Percentiles rank a stretch among this genome's conserved stretches.
Evolutionary conservation across 202 grass and related monocot genomes (phyloP).

Genomic region (Zizania palustris): DNA sequence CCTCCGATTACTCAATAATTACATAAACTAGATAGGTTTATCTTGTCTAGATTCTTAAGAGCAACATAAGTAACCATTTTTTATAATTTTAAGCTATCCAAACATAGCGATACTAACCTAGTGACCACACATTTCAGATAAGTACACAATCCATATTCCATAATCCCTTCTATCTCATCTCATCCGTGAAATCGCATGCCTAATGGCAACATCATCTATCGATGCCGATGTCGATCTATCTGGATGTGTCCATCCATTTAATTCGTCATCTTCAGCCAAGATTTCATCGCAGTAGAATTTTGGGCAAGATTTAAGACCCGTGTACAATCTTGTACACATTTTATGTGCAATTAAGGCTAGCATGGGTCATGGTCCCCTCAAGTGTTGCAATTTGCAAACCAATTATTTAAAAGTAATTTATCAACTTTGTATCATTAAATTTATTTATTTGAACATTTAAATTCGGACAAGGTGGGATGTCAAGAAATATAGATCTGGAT

Average conservation of each 20-base stretch:
- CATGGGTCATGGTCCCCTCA: not conserved
- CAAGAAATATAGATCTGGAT: too few species aligned
- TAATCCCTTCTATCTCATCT: not conserved
- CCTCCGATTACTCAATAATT: not conserved
- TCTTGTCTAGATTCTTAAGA: too few species aligned
- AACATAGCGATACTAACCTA: not conserved
- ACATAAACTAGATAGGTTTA: too few species aligned
- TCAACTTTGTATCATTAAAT: too few species aligned
- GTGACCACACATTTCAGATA: not conserved
- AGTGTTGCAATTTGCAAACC: not conserved
- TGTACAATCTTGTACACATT: not conserved
- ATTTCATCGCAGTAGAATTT: not conserved
- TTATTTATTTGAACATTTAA: not conserved
- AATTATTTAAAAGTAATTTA: not conserved
- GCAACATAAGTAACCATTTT: too few species aligned
- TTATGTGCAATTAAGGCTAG: not conserved
- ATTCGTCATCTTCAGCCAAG: not conserved
- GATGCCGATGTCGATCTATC: not conserved
- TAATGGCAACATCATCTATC: not conserved
- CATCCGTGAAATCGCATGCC: not conserved
- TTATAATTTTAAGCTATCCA: too few species aligned
- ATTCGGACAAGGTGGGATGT: not conserved
- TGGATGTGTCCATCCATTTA: conserved; percentile 5
- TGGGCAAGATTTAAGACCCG: not conserved
- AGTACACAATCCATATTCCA: not conserved